Base-by-base conservation (phyloP, 2,329 filamentous ascomycete species). In the Aureobasidium melanogenum region DNA sequence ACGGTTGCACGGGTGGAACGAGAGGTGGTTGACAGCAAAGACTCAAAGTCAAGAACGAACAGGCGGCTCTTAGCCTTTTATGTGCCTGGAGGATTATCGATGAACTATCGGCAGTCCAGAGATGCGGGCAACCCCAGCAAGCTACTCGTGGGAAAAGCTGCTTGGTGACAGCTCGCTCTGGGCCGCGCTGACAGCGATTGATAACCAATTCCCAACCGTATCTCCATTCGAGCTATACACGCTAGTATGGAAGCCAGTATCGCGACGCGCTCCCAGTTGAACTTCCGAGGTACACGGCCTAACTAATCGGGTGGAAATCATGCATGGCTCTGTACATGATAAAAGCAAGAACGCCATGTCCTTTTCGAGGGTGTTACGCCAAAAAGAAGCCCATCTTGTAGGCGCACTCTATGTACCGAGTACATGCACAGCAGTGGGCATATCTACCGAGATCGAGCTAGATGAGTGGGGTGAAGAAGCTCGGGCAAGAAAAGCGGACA, bases 151-250 rank as follows among this genome's bases (percentile, higher is more conserved):
- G 52, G 38, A 56, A 56, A 56, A 56, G 26, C 22, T 41, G 22
- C 32, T 56, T 28, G 7, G 28, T 24, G 51, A 55, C 38, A 55
- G 50, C 50, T 38, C 51, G 32, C 17, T 43, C 17, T 38, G 19
- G 36, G 24, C 26, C 44, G 44, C 44, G 32, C 19, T 44, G 48
- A 52, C 48, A 52, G 48, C 26, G 51, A 55, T 43, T 43, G 38
- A 55, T 55, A 55, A 41, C 51, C 51, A 55, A n/a, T 34, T 32
- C 22, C 26, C 38, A 26, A 54, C 51, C 51, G 26, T 54, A 54
- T 54, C 51, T 55, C n/a, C 10, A 30, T 32, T 52, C 15, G 8
- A 41, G 36, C 48, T 38, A 52, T 38, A 28, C n/a, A 30, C 19
- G 51, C 51, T 32, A 34, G 38, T 56, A 34, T 5, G 28, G 22